phyloP scores from a whole-genome alignment of 164 flowering plant species.

The Dillenia turbinata region DNA sequence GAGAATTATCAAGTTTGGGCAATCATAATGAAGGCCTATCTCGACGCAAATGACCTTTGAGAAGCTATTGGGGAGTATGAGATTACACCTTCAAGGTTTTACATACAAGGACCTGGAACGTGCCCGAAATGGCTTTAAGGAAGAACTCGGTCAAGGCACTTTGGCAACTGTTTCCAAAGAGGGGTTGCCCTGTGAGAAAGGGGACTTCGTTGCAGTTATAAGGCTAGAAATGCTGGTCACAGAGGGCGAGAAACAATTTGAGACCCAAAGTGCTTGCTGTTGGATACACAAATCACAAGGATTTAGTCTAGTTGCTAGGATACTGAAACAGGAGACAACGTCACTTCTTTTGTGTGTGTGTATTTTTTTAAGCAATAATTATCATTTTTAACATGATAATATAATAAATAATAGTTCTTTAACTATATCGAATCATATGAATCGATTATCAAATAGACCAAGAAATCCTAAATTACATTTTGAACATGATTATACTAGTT shows the following conservation, averaged over 20 bases:
- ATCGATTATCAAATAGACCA: too few species aligned
- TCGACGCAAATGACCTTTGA: too few species aligned
- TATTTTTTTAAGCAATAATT: too few species aligned
- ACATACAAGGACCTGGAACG: slow-evolving; percentile 19
- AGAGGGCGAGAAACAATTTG: slow-evolving; percentile 28
- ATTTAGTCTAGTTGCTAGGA: slow-evolving; percentile 30
- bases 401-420: too few species aligned
- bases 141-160: slow-evolving; percentile 31
- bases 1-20: too few species aligned
- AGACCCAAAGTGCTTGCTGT: slow-evolving; percentile 28
- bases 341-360: too few species aligned
- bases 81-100: slow-evolving; percentile 13
- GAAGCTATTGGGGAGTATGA: too few species aligned
- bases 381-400: too few species aligned
- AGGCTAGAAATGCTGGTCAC: slow-evolving; percentile 17
- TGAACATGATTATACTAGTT: too few species aligned
- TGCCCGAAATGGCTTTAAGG: slow-evolving; percentile 29
- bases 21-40: too few species aligned
- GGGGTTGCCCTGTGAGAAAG: not conserved
- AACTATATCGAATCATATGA: too few species aligned
- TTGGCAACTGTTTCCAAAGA: slow-evolving; percentile 32
- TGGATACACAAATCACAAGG: slow-evolving; percentile 33
- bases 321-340: slow-evolving; percentile 33
- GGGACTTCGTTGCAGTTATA: slow-evolving; percentile 20
- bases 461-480: too few species aligned